Percentiles rank a stretch among this genome's conserved stretches.
Conservation (phyloP, 305 asterid genomes). For the Fraxinus dipetala region DNA sequence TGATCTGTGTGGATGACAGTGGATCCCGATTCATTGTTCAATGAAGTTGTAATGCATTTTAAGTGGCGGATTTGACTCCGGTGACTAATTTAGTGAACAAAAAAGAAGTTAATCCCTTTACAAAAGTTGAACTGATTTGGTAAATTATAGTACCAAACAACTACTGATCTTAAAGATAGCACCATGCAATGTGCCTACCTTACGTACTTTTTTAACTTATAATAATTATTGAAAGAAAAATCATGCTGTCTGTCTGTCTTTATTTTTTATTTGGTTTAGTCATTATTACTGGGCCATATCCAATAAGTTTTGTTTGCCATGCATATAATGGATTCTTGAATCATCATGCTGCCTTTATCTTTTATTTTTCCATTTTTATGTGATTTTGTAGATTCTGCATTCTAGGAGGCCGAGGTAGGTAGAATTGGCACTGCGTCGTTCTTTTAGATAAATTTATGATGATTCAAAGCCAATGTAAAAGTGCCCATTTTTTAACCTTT, state of each 20-base stretch:
- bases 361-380: background rate
- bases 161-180: background rate
- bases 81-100: background rate
- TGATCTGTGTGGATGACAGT: no score
- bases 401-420: background rate
- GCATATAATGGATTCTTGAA: background rate
- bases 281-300: background rate
- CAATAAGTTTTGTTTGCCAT: background rate
- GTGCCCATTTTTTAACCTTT: background rate
- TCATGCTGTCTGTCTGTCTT: background rate
- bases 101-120: background rate
- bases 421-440: background rate
- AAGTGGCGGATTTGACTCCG: no score
- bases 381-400: background rate
- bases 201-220: background rate
- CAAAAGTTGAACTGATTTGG: background rate
- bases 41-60: background rate
- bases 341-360: background rate
- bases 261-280: background rate
- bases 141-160: background rate
- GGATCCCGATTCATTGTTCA: background rate
- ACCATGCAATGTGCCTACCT: background rate
- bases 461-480: background rate
- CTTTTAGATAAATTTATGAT: constrained; percentile 1
- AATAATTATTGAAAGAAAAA: background rate